Percentiles rank a stretch among this genome's conserved stretches.
Evolutionary conservation across 192 early-diverging fungal genomes (phyloP).

Genomic region (Mortierella claussenii): DNA sequence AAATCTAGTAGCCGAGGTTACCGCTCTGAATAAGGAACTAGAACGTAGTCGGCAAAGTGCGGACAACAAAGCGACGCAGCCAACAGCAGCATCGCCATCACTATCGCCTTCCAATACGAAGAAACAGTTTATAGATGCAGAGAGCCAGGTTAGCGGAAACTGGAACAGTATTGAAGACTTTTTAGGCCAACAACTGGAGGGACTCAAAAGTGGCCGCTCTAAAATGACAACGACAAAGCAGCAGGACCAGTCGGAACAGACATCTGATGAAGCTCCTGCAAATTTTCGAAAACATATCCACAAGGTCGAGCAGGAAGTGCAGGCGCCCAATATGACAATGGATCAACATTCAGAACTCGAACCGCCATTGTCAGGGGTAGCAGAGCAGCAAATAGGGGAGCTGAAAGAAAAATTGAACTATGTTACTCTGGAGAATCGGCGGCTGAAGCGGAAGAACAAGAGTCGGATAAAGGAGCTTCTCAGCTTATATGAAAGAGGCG

Average conservation of each 20-base stretch:
- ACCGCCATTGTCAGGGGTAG: not conserved
- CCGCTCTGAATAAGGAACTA: not conserved
- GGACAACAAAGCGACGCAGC: not conserved
- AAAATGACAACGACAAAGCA: not conserved
- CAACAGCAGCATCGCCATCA: not conserved
- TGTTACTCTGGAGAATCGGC: constrained; percentile 18
- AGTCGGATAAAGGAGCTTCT: constrained; percentile 17
- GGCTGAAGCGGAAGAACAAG: constrained; percentile 33
- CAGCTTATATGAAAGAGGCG: not conserved
- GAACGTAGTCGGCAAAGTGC: not conserved
- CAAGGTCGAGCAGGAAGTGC: constrained; percentile 30
- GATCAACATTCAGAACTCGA: not conserved
- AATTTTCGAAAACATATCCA: constrained; percentile 23
- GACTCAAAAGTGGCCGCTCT: not conserved
- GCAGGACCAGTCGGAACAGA: not conserved
- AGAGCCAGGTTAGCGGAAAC: constrained; percentile 23
- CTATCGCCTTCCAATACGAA: not conserved
- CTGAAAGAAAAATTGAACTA: constrained; percentile 14
- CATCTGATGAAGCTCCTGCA: not conserved
- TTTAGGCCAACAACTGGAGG: not conserved
- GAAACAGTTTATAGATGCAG: constrained; percentile 2
- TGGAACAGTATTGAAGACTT: constrained; percentile 22
- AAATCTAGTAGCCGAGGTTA: not conserved
- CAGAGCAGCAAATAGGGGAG: not conserved
- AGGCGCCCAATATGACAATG: constrained; percentile 18